These are phyloP conservation scores for Hansenula sp. DNA, from an alignment of 1,139 yeast genomes.

Conservation along the genomic window DNA sequence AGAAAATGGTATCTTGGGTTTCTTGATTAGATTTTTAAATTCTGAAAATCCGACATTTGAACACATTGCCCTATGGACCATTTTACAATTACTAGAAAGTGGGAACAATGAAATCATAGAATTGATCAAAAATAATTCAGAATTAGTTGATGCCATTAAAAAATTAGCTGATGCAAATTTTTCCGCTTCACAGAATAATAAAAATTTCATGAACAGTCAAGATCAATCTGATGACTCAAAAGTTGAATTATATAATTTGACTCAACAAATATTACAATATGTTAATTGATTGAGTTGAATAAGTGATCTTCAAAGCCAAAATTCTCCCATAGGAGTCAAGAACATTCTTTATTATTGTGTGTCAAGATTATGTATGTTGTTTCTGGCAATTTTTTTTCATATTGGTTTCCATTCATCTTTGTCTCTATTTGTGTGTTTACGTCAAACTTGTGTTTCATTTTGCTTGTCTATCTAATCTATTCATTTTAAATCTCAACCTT, in stretches of 20 bases:
- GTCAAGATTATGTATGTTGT: too few relatives aligned
- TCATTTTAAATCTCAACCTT: too few relatives aligned
- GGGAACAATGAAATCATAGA: slow-evolving; percentile 68
- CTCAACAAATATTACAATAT: slow-evolving; percentile 67
- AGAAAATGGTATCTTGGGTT: slow-evolving; percentile 82
- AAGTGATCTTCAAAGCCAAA: too few relatives aligned
- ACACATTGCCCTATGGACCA: slow-evolving; percentile 97
- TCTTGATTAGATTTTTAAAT: slow-evolving; percentile 73
- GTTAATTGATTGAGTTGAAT: slow-evolving; percentile 22
- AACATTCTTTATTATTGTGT: too few relatives aligned
- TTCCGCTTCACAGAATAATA: slow-evolving; percentile 27
- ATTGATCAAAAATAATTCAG: slow-evolving; percentile 56
- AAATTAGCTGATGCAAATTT: slow-evolving; percentile 38
- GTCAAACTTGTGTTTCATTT: too few relatives aligned
- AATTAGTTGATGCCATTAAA: slow-evolving; percentile 55
- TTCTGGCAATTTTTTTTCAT: too few relatives aligned
- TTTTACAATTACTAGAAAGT: slow-evolving; percentile 86
- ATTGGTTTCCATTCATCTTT: too few relatives aligned
- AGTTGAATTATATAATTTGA: slow-evolving; percentile 68
- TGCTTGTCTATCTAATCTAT: too few relatives aligned
- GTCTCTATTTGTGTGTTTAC: too few relatives aligned
- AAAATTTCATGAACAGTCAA: slow-evolving; percentile 9
- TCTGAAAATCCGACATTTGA: slow-evolving; percentile 95
- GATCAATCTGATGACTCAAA: slow-evolving; percentile 54
- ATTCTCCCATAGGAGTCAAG: too few relatives aligned